Evolutionary conservation across 306 rosid genomes (phyloP).

Genomic region (Morella rubra): DNA sequence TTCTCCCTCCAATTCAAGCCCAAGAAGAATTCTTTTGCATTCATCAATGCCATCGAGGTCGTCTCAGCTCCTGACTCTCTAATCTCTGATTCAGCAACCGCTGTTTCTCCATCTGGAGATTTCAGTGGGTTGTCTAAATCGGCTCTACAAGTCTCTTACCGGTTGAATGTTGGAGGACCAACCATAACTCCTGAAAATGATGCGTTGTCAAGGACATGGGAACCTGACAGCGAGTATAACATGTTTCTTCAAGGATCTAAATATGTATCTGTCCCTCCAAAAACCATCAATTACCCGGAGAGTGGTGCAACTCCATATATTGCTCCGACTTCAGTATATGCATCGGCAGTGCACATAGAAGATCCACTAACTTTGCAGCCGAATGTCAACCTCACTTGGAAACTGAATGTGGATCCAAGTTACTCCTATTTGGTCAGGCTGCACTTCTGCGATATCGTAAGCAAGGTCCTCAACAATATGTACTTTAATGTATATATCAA

Average conservation of each 20-base stretch:
- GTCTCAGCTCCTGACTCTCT: conserved; percentile 74
- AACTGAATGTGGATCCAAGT: conserved; percentile 51
- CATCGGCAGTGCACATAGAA: conserved; percentile 51
- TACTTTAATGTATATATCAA: conserved; percentile 70
- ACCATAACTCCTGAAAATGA: conserved; percentile 44
- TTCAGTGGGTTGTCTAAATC: conserved; percentile 40
- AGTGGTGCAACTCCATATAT: conserved; percentile 40
- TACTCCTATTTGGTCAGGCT: conserved; percentile 70
- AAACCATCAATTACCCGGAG: conserved; percentile 42
- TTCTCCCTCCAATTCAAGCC: conserved; percentile 71
- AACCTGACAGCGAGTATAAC: conserved; percentile 49
- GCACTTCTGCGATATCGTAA: conserved; percentile 89
- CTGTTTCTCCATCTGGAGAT: conserved; percentile 40
- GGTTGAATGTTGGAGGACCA: conserved; percentile 75
- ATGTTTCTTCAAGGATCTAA: conserved; percentile 50
- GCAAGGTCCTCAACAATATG: conserved; percentile 40
- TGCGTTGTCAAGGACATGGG: conserved; percentile 74
- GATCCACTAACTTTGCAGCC: conserved; percentile 38
- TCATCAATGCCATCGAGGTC: conserved; percentile 77
- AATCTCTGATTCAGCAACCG: conserved; percentile 41
- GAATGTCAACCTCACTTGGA: conserved; percentile 71
- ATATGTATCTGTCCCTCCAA: conserved; percentile 33
- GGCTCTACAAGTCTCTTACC: conserved; percentile 54
- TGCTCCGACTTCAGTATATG: conserved; percentile 64
- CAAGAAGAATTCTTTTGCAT: conserved; percentile 53